Evolutionary conservation across 2,329 filamentous ascomycete species (phyloP), one percentile per base, ranked within the genome.

Genomic region (Penicillium digitatum): DNA sequence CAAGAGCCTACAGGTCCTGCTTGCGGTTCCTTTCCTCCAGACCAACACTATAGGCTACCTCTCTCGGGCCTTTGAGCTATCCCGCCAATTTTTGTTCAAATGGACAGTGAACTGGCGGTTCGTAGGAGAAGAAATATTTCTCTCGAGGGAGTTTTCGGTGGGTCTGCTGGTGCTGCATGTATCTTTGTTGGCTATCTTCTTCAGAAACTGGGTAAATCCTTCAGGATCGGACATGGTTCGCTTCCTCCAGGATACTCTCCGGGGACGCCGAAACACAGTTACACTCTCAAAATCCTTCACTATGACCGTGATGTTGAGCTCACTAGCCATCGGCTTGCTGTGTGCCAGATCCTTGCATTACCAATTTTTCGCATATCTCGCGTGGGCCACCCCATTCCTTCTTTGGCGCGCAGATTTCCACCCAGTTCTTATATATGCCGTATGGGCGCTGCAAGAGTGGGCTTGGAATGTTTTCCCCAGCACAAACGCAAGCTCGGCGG

Each of bases 101-200:
- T 99, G 94, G 94, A 99, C 94, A 0, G 94, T 99, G 63, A 99
- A 99, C 74, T 99, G 94, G 94, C 86, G 92, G 51, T 97, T 97
- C 71, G 76, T 96, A n/a, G 87, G 88, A 16, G 91, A 96, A 73
- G 83, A 88, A 7, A 74, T 77, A 0, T 99, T 99, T 66, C 81
- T 95, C 44, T 87, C 85, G 62, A 82, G 77, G 56, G 70, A 76
- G 2, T 95, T 96, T 69, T 84, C 90, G 26, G 64, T 87, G 18
- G 72, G 76, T 14, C 79, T 96, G 48, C 78, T 96, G 26, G 78
- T 73, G 1, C 68, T 83, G 52, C 90, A 96, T 70, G 77, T 78
- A 26, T 71, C 77, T 9, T 78, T 91, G n/a, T 79, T 96, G 24
- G 64, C 79, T 26, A 70, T 82, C 34, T 95, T 95, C 70, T 75